These are phyloP conservation scores for Backusella morwellensis DNA, from an alignment of 192 early-diverging fungal species.

Conservation along the genomic window DNA sequence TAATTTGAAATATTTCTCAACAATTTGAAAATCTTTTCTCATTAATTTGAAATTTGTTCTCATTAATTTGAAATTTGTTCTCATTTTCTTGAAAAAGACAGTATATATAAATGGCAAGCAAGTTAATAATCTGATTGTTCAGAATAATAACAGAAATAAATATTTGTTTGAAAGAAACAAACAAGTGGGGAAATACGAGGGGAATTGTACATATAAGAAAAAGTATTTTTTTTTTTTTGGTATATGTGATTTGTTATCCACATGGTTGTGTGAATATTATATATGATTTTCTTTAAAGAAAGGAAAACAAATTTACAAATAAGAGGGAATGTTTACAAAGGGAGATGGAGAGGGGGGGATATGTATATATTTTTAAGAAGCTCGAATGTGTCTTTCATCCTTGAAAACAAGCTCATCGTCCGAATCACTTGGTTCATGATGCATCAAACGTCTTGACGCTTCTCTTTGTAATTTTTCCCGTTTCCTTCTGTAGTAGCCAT, in stretches of 20 bases:
- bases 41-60: too few relatives aligned
- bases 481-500: constrained; percentile 9
- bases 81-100: too few relatives aligned
- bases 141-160: not conserved
- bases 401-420: constrained; percentile 3
- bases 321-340: not conserved
- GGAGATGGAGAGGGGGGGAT: too few relatives aligned
- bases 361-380: not conserved
- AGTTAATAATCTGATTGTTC: not conserved
- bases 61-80: too few relatives aligned
- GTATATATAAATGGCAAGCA: not conserved
- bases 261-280: too few relatives aligned
- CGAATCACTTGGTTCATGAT: constrained; percentile 4
- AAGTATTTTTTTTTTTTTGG: not conserved
- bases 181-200: not conserved
- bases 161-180: not conserved
- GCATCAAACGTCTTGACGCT: not conserved
- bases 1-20: too few relatives aligned
- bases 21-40: too few relatives aligned
- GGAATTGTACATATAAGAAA: not conserved
- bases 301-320: not conserved
- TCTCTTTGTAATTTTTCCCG: not conserved
- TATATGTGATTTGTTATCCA: not conserved
- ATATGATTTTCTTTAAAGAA: not conserved
- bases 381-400: not conserved